Conservation (phyloP, 306 rosid genomes). For the Rubus idaeus region DNA sequence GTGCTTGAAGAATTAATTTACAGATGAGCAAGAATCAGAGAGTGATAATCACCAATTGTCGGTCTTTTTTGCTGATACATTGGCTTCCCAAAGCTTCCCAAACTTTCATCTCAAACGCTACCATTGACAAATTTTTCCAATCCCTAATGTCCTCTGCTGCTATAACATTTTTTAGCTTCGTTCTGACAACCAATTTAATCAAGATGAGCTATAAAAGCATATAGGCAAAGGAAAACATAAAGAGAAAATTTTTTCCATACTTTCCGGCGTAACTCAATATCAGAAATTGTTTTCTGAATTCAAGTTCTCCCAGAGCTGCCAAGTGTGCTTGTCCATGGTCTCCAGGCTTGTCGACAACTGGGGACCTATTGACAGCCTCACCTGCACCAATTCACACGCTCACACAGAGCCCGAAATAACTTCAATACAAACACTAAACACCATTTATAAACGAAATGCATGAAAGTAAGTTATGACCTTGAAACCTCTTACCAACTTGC, state of each 20-base stretch:
- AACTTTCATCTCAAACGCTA: conserved; percentile 38
- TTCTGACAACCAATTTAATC: background rate
- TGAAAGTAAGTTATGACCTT: background rate
- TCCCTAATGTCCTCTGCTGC: conserved; percentile 38
- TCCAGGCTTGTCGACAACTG: background rate
- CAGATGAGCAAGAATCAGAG: background rate
- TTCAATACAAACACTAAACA: too few relatives aligned
- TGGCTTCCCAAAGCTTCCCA: conserved; percentile 49
- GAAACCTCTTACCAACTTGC: background rate
- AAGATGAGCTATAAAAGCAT: background rate
- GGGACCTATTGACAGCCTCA: background rate
- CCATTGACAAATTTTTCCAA: conserved; percentile 44
- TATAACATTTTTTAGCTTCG: background rate
- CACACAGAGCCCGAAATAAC: background rate
- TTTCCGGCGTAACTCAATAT: conserved; percentile 54
- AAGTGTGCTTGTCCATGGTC: conserved; percentile 16
- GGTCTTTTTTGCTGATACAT: conserved; percentile 18
- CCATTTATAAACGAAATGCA: background rate
- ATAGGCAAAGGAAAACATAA: background rate
- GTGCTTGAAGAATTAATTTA: background rate
- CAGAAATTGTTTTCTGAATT: conserved; percentile 59
- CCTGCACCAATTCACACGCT: background rate
- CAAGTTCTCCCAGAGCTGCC: conserved; percentile 63
- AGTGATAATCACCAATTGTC: conserved; percentile 47
- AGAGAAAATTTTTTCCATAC: conserved; percentile 24